Base-by-base conservation (phyloP, 2,329 filamentous ascomycete genomes). In the Bipolaris oryzae region DNA sequence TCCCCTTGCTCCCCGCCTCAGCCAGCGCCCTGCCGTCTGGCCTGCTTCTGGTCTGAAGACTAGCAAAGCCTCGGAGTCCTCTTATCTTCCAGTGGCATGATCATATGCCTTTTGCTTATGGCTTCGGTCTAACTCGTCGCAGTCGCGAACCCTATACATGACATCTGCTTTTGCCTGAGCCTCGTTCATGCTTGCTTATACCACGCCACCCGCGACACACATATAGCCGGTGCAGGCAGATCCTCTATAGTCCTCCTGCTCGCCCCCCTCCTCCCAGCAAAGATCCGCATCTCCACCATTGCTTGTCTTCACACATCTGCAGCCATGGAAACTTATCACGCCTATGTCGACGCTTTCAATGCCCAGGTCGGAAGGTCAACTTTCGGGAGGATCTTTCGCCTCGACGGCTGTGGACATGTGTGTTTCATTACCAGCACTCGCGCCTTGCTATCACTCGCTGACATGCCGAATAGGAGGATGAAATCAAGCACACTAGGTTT, bases 371-470 rank as follows among this genome's bases (percentile, higher is more conserved):
- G 68, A 20, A 50, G 63, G 42, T 77, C 76, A 10, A 75, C 68
- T 3, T 76, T 78, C 58, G 76, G 76, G 28, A 73, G 74, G 11
- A 69, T 77, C 44, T 96, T 96, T 78, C 86, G 87, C 63, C 85
- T 96, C 31, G 90, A 96, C 63, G 90, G 90, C 61, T 92, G 85
- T 37, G 91, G 91, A 67, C 90, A 94, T 85, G 89, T 91, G 83
- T 81, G 87, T 82, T 42, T 62, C 33, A 21, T 11, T 23, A 11
- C 16, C 7, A 5, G 25, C 6, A 11, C 28, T 18, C 18, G 18
- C 7, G 41, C 20, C 28, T n/a, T 21, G 10, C 5, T 5, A 11
- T 20, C 23, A 20, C 10, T 20, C 23, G 21, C 58, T 54, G n/a
- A 73, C 66, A 21, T 38, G 50, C 35, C 53, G 42, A 51, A 39